Conservation (phyloP, 2,329 filamentous ascomycete species). For the Penicillium polonicum region DNA sequence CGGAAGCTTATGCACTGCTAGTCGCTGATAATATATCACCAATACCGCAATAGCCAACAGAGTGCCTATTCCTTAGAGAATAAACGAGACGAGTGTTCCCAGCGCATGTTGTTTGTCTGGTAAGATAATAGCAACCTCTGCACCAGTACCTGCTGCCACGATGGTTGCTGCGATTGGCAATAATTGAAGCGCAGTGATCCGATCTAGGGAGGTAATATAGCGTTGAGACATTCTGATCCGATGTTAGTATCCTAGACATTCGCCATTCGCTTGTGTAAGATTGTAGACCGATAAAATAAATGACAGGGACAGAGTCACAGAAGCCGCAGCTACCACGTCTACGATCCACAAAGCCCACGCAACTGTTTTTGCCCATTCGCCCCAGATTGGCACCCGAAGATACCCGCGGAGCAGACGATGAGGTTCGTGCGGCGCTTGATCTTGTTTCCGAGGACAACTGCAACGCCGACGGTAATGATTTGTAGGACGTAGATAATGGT, state of each 20-base stretch:
- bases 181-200: conserved; percentile 64
- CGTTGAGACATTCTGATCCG: conserved; percentile 36
- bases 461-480: no score
- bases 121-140: conserved; percentile 61
- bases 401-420: no score
- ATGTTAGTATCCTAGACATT: conserved; percentile 24
- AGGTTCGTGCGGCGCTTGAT: no score
- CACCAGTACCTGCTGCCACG: conserved; percentile 64
- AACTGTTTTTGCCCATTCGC: conserved; percentile 49
- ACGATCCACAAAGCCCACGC: conserved; percentile 54
- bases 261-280: background rate
- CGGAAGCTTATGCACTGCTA: conserved; percentile 65
- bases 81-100: conserved; percentile 63
- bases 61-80: conserved; percentile 66
- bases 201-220: conserved; percentile 44
- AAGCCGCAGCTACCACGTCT: conserved; percentile 46
- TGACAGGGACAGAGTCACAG: conserved; percentile 47
- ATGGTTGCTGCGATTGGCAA: conserved; percentile 67
- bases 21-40: conserved; percentile 67
- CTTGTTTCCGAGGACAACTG: no score
- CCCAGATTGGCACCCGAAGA: conserved; percentile 50
- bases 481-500: no score
- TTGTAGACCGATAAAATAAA: conserved; percentile 54
- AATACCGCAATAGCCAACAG: conserved; percentile 62
- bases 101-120: conserved; percentile 56